These are phyloP conservation scores for Apiospora saccharicola DNA, from an alignment of 2,329 filamentous ascomycete genomes.

Conservation along the genomic window DNA sequence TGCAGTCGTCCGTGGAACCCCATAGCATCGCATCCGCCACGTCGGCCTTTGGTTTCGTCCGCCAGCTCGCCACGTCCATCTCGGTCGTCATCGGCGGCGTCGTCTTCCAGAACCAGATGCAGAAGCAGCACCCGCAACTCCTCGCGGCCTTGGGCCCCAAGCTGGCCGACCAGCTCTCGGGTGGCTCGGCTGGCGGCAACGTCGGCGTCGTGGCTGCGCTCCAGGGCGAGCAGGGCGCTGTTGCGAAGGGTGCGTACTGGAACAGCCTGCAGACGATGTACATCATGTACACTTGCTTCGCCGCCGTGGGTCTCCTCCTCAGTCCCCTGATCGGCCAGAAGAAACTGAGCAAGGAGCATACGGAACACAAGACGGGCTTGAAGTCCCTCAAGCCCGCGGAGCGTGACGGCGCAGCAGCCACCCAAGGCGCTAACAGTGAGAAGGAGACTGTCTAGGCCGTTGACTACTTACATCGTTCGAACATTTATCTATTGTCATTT, in stretches of 20 bases:
- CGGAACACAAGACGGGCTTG: conserved; percentile 66
- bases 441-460: background rate
- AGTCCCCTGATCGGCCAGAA: conserved; percentile 57
- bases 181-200: conserved; percentile 58
- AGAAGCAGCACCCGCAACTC: conserved; percentile 58
- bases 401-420: background rate
- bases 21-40: conserved; percentile 74
- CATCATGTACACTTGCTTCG: conserved; percentile 61
- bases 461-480: background rate
- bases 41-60: conserved; percentile 71
- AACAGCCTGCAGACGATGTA: conserved; percentile 62
- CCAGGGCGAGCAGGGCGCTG: conserved; percentile 46
- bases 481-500: background rate
- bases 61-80: conserved; percentile 72
- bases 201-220: conserved; percentile 57
- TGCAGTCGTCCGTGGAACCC: conserved; percentile 68
- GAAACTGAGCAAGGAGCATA: conserved; percentile 61
- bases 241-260: conserved; percentile 53
- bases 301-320: conserved; percentile 54
- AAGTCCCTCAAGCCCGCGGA: conserved; percentile 35
- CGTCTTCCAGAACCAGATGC: conserved; percentile 79
- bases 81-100: conserved; percentile 79
- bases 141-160: conserved; percentile 56
- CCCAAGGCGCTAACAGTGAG: background rate
- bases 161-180: conserved; percentile 54